Evolutionary conservation across 2,329 filamentous ascomycete genomes (phyloP), one percentile per base, ranked within the genome.

Genomic region (Exophiala xenobiotica): DNA sequence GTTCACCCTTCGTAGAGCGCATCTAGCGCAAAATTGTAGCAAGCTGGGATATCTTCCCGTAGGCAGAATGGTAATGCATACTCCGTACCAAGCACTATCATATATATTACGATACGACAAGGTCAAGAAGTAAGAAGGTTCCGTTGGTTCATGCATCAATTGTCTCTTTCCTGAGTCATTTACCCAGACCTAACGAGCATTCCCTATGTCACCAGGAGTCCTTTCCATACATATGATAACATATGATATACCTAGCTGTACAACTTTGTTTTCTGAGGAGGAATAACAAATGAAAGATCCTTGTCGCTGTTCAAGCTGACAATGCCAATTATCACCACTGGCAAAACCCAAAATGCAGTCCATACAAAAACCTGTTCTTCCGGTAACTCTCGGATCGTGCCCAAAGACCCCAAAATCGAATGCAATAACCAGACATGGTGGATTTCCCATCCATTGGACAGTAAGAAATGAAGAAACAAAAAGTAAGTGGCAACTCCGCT

Each of bases 231-330:
- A 56, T 35, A 35, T 35, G n/a, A n/a, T n/a, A n/a, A n/a, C n/a
- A n/a, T n/a, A n/a, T 60, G 42, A 49, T 43, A 53, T 48, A 27
- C 49, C 46, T 60, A 60, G 49, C 57, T 60, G 53, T 60, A 60
- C 57, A 60, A 39, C 41, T 39, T 57, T 47, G 41, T 57, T 46
- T 38, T 48, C 42, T 31, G 39, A 49, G 49, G 46, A 26, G 39
- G 40, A 47, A 54, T 56, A 56, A 60, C 54, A 60, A 56, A 60
- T 54, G 55, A 57, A 57, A 56, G 46, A 40, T 22, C 2, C 22
- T 41, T 54, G 46, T 56, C 52, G 52, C 49, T 57, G 57, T 57
- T 38, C 43, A 47, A 59, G 53, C 53, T 51, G 53, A 50, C 53
- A 48, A 51, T 53, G 46, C 49, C 49, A 37, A 52, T 11, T 46